Conservation (phyloP, 495 filamentous ascomycete genomes). For the Hypoxylon subgilvum region DNA sequence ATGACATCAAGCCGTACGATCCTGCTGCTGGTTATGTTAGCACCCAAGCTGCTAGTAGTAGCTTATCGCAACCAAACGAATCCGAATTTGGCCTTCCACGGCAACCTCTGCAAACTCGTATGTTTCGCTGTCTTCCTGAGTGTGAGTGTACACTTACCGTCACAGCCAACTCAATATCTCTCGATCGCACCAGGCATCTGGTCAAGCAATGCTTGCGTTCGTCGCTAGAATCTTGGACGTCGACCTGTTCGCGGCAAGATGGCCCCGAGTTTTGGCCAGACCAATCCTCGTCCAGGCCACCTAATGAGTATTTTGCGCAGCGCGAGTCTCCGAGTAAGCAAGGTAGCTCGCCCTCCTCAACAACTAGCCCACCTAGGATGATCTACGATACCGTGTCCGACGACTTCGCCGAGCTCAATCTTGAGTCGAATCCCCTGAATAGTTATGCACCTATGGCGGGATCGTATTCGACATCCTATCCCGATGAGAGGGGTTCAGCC, state of each 20-base stretch:
- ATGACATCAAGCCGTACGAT: conserved; percentile 68
- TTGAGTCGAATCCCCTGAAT: conserved; percentile 43
- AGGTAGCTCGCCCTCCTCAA: conserved; percentile 28
- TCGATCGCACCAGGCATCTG: conserved; percentile 36
- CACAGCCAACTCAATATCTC: conserved; percentile 36
- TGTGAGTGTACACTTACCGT: conserved; percentile 17
- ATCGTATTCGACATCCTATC: conserved; percentile 50
- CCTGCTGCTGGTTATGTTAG: conserved; percentile 16
- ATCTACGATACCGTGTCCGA: conserved; percentile 38
- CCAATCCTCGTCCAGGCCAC: conserved; percentile 16
- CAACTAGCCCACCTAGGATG: conserved; percentile 23
- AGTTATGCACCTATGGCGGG: conserved; percentile 30
- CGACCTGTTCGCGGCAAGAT: conserved; percentile 7
- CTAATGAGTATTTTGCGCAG: conserved; percentile 24
- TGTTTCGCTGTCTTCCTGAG: conserved; percentile 10
- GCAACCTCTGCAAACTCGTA: conserved; percentile 23
- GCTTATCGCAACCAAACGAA: conserved; percentile 19
- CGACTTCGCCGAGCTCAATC: conserved; percentile 27
- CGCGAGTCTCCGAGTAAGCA: conserved; percentile 27
- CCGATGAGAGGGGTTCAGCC: conserved; percentile 42
- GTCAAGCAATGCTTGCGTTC: conserved; percentile 35
- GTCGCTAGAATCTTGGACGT: conserved; percentile 33
- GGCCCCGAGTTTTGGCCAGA: conserved; percentile 1
- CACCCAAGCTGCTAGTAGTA: conserved; percentile 15
- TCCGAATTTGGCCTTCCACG: conserved; percentile 11